Conservation (phyloP, 2,329 filamentous ascomycete genomes). For the Fusarium lyarnte region DNA sequence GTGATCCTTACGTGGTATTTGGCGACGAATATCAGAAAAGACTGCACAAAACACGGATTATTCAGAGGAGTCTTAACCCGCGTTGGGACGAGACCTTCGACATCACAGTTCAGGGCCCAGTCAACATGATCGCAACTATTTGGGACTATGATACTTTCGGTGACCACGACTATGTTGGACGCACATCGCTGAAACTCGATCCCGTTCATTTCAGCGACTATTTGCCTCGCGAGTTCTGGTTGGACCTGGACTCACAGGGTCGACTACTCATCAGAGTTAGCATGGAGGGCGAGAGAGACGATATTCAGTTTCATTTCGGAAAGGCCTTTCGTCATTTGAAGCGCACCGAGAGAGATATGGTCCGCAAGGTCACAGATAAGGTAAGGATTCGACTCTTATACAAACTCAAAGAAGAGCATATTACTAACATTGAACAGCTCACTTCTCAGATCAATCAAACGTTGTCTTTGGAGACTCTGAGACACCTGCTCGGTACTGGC, state of each 20-base stretch:
- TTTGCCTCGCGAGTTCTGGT: constrained; percentile 94
- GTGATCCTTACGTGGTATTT: constrained; percentile 96
- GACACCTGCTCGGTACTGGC: constrained; percentile 75
- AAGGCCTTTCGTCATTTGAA: constrained; percentile 96
- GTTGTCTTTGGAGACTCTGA: constrained; percentile 83
- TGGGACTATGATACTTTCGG: constrained; percentile 99
- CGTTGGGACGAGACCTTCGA: constrained; percentile 98
- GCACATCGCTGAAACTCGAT: constrained; percentile 97
- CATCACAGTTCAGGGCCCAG: constrained; percentile 88
- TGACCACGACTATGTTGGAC: constrained; percentile 95
- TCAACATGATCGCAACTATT: constrained; percentile 95
- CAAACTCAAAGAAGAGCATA: not conserved
- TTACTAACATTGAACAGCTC: constrained; percentile 63
- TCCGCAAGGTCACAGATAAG: constrained; percentile 97
- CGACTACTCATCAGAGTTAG: constrained; percentile 88
- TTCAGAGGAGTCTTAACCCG: constrained; percentile 90
- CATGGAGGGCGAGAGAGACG: constrained; percentile 98
- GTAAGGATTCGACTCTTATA: constrained; percentile 56
- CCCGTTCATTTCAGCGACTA: constrained; percentile 98
- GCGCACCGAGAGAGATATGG: constrained; percentile 97
- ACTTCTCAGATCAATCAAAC: constrained; percentile 92
- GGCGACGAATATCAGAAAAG: constrained; percentile 98
- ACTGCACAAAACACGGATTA: constrained; percentile 90
- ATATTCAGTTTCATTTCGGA: constrained; percentile 98
- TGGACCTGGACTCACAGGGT: constrained; percentile 95